These are phyloP conservation scores for Diatrype stigma DNA, from an alignment of 2,329 filamentous ascomycete genomes.

Conservation along the genomic window DNA sequence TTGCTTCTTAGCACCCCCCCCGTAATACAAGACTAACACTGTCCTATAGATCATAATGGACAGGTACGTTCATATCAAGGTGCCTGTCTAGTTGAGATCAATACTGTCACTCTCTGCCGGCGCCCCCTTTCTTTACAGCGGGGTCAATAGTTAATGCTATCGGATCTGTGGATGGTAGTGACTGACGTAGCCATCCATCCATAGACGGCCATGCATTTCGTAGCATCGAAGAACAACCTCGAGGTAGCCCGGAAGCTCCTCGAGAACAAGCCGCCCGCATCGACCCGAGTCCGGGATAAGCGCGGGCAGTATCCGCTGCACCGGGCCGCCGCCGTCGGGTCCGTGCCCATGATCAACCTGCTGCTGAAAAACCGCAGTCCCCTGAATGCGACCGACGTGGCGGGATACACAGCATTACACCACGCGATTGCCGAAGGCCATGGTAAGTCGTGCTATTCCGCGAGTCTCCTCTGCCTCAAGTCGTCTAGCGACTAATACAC, in stretches of 20 bases:
- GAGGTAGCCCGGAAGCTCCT: constrained; percentile 78
- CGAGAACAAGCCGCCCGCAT: constrained; percentile 63
- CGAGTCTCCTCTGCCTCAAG: not conserved
- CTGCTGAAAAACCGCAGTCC: constrained; percentile 75
- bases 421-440: constrained; percentile 77
- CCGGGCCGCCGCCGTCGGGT: constrained; percentile 84
- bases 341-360: constrained; percentile 78
- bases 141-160: not conserved
- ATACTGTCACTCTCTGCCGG: constrained; percentile 1
- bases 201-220: constrained; percentile 85
- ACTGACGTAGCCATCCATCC: not conserved
- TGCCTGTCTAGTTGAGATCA: not conserved
- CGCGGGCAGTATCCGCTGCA: constrained; percentile 89
- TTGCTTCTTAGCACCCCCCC: not conserved
- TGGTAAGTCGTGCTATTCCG: constrained; percentile 38
- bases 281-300: constrained; percentile 75
- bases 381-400: constrained; percentile 74
- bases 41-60: constrained; percentile 55
- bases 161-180: constrained; percentile 2
- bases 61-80: constrained; percentile 50
- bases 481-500: not conserved
- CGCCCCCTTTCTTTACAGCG: not conserved
- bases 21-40: not conserved
- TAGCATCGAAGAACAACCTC: constrained; percentile 83
- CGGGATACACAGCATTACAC: constrained; percentile 85